Conservation (phyloP, 306 rosid genomes). For the Rosa multiflora region DNA sequence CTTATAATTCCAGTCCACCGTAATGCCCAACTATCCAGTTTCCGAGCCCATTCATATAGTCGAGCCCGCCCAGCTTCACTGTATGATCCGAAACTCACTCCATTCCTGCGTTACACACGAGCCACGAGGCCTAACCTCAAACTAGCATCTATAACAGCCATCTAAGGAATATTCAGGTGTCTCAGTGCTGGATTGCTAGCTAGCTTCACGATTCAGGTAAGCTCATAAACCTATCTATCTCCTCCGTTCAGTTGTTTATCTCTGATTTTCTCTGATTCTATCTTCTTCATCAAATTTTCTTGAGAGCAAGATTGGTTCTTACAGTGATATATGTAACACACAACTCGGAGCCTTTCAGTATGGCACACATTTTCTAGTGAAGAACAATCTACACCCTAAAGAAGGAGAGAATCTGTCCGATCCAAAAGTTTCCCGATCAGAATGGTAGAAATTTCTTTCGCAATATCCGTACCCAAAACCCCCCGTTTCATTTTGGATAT, state of each 20-base stretch:
- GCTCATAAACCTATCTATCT: background rate
- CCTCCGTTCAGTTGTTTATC: background rate
- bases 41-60: background rate
- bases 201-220: background rate
- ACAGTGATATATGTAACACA: background rate
- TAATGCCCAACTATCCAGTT: background rate
- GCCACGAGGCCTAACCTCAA: background rate
- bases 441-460: background rate
- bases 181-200: background rate
- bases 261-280: background rate
- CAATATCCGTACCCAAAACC: too few relatives aligned
- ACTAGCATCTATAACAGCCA: background rate
- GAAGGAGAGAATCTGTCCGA: background rate
- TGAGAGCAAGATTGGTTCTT: background rate
- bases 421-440: background rate
- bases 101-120: background rate
- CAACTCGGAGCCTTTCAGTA: background rate
- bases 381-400: background rate
- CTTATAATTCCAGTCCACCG: background rate
- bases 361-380: background rate
- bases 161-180: background rate
- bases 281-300: background rate
- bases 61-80: background rate
- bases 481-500: too few relatives aligned
- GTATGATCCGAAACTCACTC: background rate